These are phyloP conservation scores for Cladosporium sp. DNA, from an alignment of 2,329 filamentous ascomycete genomes.

Conservation along the genomic window DNA sequence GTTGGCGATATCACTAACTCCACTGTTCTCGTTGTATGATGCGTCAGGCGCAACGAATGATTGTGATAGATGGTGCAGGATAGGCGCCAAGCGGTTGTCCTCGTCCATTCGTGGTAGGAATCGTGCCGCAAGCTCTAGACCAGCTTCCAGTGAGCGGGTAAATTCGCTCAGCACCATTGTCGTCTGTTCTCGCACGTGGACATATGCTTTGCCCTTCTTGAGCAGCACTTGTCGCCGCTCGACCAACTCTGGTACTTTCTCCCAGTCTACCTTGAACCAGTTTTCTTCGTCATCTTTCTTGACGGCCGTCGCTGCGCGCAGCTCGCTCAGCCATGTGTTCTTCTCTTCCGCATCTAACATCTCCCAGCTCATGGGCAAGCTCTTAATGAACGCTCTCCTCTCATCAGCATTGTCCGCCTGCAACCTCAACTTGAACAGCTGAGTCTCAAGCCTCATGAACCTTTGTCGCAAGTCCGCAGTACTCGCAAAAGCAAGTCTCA, in stretches of 20 bases:
- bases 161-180: slow-evolving; percentile 91
- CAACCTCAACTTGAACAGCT: slow-evolving; percentile 83
- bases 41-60: slow-evolving; percentile 93
- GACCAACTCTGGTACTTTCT: slow-evolving; percentile 84
- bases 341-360: slow-evolving; percentile 77
- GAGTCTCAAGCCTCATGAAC: slow-evolving; percentile 83
- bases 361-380: slow-evolving; percentile 81
- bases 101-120: slow-evolving; percentile 91
- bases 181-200: slow-evolving; percentile 81
- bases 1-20: slow-evolving; percentile 63
- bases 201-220: slow-evolving; percentile 81
- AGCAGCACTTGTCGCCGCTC: slow-evolving; percentile 76
- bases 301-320: slow-evolving; percentile 59
- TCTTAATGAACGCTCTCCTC: slow-evolving; percentile 71
- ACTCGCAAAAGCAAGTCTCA: slow-evolving; percentile 85
- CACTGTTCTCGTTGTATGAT: slow-evolving; percentile 66
- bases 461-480: slow-evolving; percentile 87
- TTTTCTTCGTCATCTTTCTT: slow-evolving; percentile 70
- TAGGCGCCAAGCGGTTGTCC: slow-evolving; percentile 82
- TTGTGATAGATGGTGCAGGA: slow-evolving; percentile 81
- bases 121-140: slow-evolving; percentile 87
- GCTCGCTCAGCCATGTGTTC: slow-evolving; percentile 61
- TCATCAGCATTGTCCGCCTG: slow-evolving; percentile 74
- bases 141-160: slow-evolving; percentile 72
- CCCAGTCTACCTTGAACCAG: slow-evolving; percentile 98